Percentiles rank a stretch among this genome's conserved stretches.
Conservation (phyloP, 1,284 basidiomycete species). For the Ustilago lituana region DNA sequence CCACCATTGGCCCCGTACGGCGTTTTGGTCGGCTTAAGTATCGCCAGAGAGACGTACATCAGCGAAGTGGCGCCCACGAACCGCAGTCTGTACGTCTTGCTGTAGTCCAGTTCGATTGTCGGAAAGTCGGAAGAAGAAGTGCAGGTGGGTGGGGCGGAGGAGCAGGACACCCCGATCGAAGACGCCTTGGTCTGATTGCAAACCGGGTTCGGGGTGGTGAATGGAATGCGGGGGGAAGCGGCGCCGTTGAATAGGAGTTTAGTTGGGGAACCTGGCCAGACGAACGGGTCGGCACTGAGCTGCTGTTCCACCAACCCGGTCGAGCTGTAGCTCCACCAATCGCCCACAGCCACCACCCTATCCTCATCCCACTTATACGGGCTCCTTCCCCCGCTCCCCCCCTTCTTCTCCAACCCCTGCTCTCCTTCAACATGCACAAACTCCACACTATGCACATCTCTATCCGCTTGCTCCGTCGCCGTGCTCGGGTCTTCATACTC, state of each 20-base stretch:
- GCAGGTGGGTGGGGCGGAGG: conserved; percentile 3
- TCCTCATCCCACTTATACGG: conserved; percentile 45
- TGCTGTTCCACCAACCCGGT: conserved; percentile 16
- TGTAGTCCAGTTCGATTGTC: conserved; percentile 44
- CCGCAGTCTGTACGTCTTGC: conserved; percentile 43
- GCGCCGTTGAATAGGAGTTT: conserved; percentile 54
- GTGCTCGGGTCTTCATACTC: conserved; percentile 4
- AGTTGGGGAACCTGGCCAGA: conserved; percentile 52
- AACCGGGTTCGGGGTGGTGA: background rate
- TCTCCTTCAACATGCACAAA: conserved; percentile 10
- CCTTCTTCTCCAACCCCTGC: background rate
- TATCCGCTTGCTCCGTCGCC: background rate
- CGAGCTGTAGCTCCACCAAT: conserved; percentile 39
- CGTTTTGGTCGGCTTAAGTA: conserved; percentile 22
- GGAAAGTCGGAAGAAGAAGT: background rate
- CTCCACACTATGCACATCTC: background rate
- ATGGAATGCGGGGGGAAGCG: background rate
- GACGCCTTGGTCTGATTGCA: conserved; percentile 40
- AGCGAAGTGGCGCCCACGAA: conserved; percentile 36
- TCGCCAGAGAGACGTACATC: conserved; percentile 31
- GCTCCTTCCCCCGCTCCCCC: conserved; percentile 4
- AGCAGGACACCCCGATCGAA: conserved; percentile 4
- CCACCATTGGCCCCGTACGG: conserved; percentile 4
- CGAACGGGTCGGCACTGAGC: conserved; percentile 43
- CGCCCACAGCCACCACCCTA: conserved; percentile 38